A percentile compares a stretch with the other conserved stretches of the same genome.
Conservation (phyloP, 2,329 filamentous ascomycete genomes). For the Madurella mycetomatis region DNA sequence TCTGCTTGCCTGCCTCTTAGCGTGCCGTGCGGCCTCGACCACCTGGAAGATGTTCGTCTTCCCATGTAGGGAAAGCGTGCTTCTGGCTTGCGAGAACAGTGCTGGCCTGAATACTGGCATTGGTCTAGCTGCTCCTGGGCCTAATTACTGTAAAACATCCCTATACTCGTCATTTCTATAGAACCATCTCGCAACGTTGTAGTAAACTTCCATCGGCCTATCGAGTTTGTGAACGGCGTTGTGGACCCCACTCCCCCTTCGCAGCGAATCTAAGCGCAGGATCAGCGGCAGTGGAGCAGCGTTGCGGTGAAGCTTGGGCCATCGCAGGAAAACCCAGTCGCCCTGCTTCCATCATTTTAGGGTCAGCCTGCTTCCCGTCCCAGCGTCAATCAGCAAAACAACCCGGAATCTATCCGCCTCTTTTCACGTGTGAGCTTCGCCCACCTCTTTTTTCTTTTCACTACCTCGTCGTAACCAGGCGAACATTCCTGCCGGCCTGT, state of each 20-base stretch:
- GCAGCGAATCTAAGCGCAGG: background rate
- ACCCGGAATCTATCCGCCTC: constrained; percentile 19
- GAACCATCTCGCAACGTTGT: background rate
- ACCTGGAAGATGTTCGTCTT: too few relatives aligned
- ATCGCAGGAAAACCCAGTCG: constrained; percentile 19
- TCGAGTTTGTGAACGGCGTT: too few relatives aligned
- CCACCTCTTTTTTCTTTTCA: constrained; percentile 5
- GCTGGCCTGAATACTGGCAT: too few relatives aligned
- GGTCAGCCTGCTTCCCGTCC: constrained; percentile 10
- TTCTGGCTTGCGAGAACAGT: too few relatives aligned
- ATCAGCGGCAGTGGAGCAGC: background rate
- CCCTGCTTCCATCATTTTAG: constrained; percentile 20
- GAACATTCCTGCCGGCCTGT: background rate
- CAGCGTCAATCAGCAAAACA: constrained; percentile 18
- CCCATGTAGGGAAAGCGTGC: too few relatives aligned
- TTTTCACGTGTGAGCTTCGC: constrained; percentile 12
- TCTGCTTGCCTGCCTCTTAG: background rate
- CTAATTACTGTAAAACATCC: background rate
- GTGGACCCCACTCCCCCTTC: background rate
- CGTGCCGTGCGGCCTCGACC: too few relatives aligned
- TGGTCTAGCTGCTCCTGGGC: constrained; percentile 2
- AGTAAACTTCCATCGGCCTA: too few relatives aligned
- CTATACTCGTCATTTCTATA: background rate
- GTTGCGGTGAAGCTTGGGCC: constrained; percentile 22
- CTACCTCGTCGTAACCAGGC: background rate